These are phyloP conservation scores for Venturia pyrina DNA, from an alignment of 2,329 filamentous ascomycete genomes.

Conservation along the genomic window DNA sequence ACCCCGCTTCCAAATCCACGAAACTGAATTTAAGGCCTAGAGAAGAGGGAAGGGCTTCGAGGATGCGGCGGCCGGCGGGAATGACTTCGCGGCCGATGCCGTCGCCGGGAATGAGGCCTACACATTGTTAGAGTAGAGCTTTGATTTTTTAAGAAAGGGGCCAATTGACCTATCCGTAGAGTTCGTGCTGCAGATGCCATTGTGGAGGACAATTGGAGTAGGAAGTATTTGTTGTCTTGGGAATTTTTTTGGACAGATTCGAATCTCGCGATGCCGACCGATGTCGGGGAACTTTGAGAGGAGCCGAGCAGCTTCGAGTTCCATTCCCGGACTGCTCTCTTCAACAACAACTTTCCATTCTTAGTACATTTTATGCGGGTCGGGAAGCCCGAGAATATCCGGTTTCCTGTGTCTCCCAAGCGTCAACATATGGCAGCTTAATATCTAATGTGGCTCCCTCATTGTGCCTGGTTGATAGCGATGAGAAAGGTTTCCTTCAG, in stretches of 20 bases:
- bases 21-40: constrained; percentile 90
- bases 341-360: too few species aligned
- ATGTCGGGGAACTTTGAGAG: background rate
- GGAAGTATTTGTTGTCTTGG: background rate
- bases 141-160: background rate
- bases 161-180: constrained; percentile 51
- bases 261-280: background rate
- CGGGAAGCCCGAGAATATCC: too few species aligned
- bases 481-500: too few species aligned
- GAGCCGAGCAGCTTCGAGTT: background rate
- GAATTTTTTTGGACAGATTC: background rate
- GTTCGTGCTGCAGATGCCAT: constrained; percentile 43
- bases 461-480: too few species aligned
- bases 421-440: too few species aligned
- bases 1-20: constrained; percentile 84
- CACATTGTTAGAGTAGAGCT: constrained; percentile 12
- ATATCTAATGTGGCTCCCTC: too few species aligned
- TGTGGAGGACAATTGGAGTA: background rate
- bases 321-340: too few species aligned
- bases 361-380: too few species aligned
- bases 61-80: constrained; percentile 77
- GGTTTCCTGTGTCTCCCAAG: too few species aligned
- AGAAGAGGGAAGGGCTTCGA: constrained; percentile 89
- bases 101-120: constrained; percentile 93
- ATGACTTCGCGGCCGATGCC: constrained; percentile 99